Evolutionary conservation across 2,329 filamentous ascomycete genomes (phyloP), one percentile per base, ranked within the genome.

Genomic region (Colletotrichum musicola): DNA sequence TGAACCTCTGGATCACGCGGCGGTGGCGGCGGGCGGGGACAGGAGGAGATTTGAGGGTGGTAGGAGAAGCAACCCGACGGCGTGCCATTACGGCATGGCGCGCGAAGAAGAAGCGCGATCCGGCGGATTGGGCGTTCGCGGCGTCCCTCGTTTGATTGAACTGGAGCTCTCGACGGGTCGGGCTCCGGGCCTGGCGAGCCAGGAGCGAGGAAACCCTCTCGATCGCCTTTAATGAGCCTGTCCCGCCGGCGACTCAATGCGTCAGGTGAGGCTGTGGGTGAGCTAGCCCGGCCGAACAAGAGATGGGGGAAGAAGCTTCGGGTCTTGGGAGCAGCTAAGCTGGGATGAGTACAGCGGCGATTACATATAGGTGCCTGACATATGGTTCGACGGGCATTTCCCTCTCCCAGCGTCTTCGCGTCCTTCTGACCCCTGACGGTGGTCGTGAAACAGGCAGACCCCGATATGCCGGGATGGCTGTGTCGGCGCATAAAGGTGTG

Each of bases 301-400:
- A 54, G 59, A 62, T 38, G 47, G 27, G 25, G 30, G 4, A 53
- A 16, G 22, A 53, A 14, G 25, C 20, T 20, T 53, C 42, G 14
- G 27, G 49, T 35, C 30, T 35, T 35, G 30, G 14, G 42, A 47
- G 25, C 57, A 40, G 22, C n/a, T n/a, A 49, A 18, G 40, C 50
- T 25, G 49, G 64, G 55, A 55, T 47, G 18, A n/a, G 59, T 42
- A 6, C 49, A 12, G 59, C 59, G 13, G 16, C 54, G 14, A 50
- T 27, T 42, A 16, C 22, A 35, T 61, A 65, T 68, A 68, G 50
- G 35, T 27, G 56, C 40, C 42, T 49, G 50, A 65, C 55, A 60
- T 68, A 68, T 65, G 65, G 65, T 68, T 68, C 65, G 65, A 51
- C 65, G 62, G 65, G 22, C 20, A 68, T 50, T 47, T 68, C 47